Evolutionary conservation across 2,329 filamentous ascomycete species (phyloP).

Genomic region (Arthroderma sp.): DNA sequence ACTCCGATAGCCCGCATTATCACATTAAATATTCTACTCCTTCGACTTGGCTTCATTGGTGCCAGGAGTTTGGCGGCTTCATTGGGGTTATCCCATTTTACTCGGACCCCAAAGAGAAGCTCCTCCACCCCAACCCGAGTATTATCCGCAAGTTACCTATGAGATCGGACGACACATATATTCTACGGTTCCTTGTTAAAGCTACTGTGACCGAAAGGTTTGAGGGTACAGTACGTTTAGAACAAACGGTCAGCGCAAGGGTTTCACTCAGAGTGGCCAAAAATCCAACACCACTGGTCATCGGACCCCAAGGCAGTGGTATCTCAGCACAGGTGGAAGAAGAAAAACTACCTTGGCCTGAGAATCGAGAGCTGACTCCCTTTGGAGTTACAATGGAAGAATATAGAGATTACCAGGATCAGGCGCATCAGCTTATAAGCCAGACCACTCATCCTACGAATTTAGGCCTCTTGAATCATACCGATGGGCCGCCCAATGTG

Average conservation of each 20-base stretch:
- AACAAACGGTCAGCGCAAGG: constrained; percentile 11
- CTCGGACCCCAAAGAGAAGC: constrained; percentile 6
- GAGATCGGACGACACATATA: not conserved
- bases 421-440: too few relatives aligned
- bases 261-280: constrained; percentile 10
- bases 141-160: not conserved
- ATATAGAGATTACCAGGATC: too few relatives aligned
- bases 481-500: too few relatives aligned
- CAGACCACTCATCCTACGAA: too few relatives aligned
- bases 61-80: constrained; percentile 8
- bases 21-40: constrained; percentile 1
- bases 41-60: constrained; percentile 15
- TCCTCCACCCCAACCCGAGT: not conserved
- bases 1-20: not conserved
- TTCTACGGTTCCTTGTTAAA: constrained; percentile 10
- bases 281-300: not conserved
- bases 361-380: too few relatives aligned
- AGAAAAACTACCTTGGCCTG: too few relatives aligned
- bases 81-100: constrained; percentile 14
- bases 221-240: constrained; percentile 6
- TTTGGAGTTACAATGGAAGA: too few relatives aligned
- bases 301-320: too few relatives aligned
- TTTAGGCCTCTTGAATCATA: too few relatives aligned
- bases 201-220: constrained; percentile 8
- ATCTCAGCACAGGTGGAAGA: too few relatives aligned